phyloP scores from a whole-genome alignment of 2,329 filamentous ascomycete species.

The Talaromyces amestolkiae region DNA sequence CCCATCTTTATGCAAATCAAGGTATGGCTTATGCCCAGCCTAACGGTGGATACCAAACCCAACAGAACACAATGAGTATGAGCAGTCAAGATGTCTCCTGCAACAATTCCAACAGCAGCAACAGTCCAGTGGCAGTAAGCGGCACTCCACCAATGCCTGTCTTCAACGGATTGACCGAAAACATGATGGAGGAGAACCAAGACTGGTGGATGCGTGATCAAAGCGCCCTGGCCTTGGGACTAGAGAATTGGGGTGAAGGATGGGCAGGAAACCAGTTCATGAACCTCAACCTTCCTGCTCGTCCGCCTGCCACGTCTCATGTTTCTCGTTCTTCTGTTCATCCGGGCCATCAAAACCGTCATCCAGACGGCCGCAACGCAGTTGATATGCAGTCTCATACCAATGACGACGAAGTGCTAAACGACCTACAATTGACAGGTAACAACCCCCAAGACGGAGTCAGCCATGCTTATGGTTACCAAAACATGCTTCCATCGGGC shows the following conservation, averaged over 20 bases:
- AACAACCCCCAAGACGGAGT: not conserved
- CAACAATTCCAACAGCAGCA: conserved; percentile 24
- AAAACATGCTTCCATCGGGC: not conserved
- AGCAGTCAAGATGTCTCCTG: conserved; percentile 25
- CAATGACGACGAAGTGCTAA: not conserved
- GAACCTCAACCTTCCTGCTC: conserved; percentile 5
- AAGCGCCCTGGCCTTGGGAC: conserved; percentile 57
- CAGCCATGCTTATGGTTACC: conserved; percentile 6
- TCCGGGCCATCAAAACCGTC: conserved; percentile 1
- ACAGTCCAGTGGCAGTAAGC: conserved; percentile 33
- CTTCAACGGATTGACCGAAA: conserved; percentile 58
- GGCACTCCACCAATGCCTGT: conserved; percentile 50
- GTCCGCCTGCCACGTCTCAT: not conserved
- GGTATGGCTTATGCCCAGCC: conserved; percentile 6
- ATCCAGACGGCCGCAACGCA: not conserved
- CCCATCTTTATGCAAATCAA: not conserved
- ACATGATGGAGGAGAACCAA: conserved; percentile 61
- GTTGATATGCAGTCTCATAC: not conserved
- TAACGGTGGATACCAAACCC: conserved; percentile 1
- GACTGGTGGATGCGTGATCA: conserved; percentile 66
- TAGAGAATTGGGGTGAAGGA: conserved; percentile 57
- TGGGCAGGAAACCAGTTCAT: conserved; percentile 28
- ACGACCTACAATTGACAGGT: not conserved
- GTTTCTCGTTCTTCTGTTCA: not conserved
- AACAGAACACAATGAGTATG: conserved; percentile 26